phyloP scores from a whole-genome alignment of 2,329 filamentous ascomycete species.

The Clonostachys sp. region DNA sequence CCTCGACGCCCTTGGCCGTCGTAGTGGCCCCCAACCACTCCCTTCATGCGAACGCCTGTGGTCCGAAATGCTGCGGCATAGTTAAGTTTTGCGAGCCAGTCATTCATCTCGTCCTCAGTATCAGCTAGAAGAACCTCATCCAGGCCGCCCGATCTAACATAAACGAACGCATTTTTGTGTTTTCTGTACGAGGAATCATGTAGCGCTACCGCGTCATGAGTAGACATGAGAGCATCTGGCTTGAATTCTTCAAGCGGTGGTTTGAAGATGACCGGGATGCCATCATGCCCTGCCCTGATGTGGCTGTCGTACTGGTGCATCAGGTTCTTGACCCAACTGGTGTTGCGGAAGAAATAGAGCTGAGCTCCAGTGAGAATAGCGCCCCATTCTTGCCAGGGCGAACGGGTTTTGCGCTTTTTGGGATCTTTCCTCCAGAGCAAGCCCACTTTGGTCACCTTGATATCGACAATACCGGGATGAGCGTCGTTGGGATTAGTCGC shows the following conservation, averaged over 20 bases:
- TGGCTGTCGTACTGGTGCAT: slow-evolving; percentile 86
- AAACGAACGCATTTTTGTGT: slow-evolving; percentile 92
- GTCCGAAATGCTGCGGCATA: slow-evolving; percentile 94
- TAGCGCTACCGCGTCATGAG: slow-evolving; percentile 85
- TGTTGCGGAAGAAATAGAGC: slow-evolving; percentile 93
- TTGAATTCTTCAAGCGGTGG: slow-evolving; percentile 90
- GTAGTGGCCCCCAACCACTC: slow-evolving; percentile 78
- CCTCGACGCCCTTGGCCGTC: slow-evolving; percentile 74
- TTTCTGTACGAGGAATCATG: slow-evolving; percentile 84
- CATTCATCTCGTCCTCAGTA: slow-evolving; percentile 86
- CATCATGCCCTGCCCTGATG: slow-evolving; percentile 70
- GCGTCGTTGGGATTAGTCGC: slow-evolving; percentile 81
- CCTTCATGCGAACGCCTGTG: slow-evolving; percentile 84
- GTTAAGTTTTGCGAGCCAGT: slow-evolving; percentile 94
- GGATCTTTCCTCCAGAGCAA: slow-evolving; percentile 89
- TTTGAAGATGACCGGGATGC: slow-evolving; percentile 79
- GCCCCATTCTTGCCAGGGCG: slow-evolving; percentile 99
- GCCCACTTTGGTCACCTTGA: slow-evolving; percentile 95
- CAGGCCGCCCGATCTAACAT: slow-evolving; percentile 78
- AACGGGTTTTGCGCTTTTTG: slow-evolving; percentile 90
- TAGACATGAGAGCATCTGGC: slow-evolving; percentile 88
- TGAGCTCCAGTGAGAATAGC: slow-evolving; percentile 95
- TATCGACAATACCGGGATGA: slow-evolving; percentile 90
- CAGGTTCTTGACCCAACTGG: slow-evolving; percentile 84
- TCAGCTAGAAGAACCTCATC: slow-evolving; percentile 92